Evolutionary conservation across 805 yeast species (phyloP), one percentile per base, ranked within the genome.

Genomic region (Spencermartinsiella europaea): DNA sequence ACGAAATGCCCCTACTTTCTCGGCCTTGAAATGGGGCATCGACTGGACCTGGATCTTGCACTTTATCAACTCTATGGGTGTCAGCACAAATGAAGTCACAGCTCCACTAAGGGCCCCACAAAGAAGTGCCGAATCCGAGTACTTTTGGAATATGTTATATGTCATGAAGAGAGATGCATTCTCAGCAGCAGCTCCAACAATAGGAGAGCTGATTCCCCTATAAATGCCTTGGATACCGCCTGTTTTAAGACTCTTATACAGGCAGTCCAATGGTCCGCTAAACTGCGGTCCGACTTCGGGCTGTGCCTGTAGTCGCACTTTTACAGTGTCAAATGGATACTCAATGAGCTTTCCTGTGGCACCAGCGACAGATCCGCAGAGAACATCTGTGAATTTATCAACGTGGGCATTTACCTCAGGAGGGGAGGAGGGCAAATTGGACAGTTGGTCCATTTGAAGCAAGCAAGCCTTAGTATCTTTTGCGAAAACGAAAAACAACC

Each of bases 21-120:
- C 21, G 21, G 21, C 21, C 21, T 16, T 21, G 34, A 39, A 2
- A 8, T 38, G 45, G 5, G 54, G 50, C 16, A 74, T 54, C 25
- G 69, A 65, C 41, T 73, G 75, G 16, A 91, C 95, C 65, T 91
- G 98, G 61, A 90, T 67, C 59, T 81, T 81, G 66, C 97, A 90
- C 63, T 91, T 91, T 56, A 91, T 72, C 48, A 91, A 70, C 63
- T 91, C 98, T n/a, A 91, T 81, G 0, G 98, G 98, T 0, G 97
- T 89, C 47, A 91, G 68, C 4, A 88, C 79, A 59, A 83, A 83
- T 20, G 95, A 82, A 0, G 96, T 90, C 36, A 80, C 73, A 7
- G 88, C 70, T 3, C 98, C 98, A 37, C 93, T 79, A 40, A 83
- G 68, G 3, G 83, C 95, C 42, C 98, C 98, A 55, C 90, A 78